phyloP scores from a whole-genome alignment of 2,329 filamentous ascomycete genomes.

The Mycocentrospora acerina region DNA sequence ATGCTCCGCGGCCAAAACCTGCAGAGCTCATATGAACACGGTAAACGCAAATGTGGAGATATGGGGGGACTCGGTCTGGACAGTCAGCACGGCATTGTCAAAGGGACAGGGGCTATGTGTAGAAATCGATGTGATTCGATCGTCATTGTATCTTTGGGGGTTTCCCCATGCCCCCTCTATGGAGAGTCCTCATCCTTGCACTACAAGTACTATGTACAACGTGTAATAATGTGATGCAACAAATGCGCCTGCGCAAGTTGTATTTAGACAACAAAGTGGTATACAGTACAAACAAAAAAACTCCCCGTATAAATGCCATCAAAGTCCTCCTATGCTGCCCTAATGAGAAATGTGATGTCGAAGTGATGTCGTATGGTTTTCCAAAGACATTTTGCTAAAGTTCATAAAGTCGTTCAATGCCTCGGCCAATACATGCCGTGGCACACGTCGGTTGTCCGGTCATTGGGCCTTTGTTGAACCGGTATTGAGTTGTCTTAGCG shows the following conservation, averaged over 20 bases:
- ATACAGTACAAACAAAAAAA: constrained; percentile 6
- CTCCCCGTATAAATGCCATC: constrained; percentile 6
- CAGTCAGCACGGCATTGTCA: too few species aligned
- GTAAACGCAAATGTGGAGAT: too few species aligned
- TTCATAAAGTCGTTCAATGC: constrained; percentile 17
- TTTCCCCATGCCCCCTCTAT: too few species aligned
- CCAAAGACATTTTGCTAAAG: constrained; percentile 23
- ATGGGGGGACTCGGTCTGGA: too few species aligned
- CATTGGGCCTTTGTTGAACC: constrained; percentile 27
- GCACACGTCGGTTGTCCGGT: constrained; percentile 1
- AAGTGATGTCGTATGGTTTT: constrained; percentile 5
- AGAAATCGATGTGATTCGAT: too few species aligned
- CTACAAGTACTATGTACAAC: too few species aligned
- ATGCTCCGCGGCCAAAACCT: too few species aligned
- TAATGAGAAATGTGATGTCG: not conserved
- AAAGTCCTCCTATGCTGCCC: constrained; percentile 4
- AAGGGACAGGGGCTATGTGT: too few species aligned
- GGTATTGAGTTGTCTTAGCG: constrained; percentile 34
- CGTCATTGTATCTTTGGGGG: too few species aligned
- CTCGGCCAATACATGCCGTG: constrained; percentile 11
- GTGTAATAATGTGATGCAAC: too few species aligned
- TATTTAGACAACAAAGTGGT: constrained; percentile 6
- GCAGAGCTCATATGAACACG: too few species aligned
- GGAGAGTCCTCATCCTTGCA: too few species aligned
- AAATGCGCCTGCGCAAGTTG: constrained; percentile 1